A percentile compares a stretch with the other conserved stretches of the same genome.
These are phyloP conservation scores for Agaricus blazei DNA, from an alignment of 768 basidiomycete genomes.

Conservation along the genomic window DNA sequence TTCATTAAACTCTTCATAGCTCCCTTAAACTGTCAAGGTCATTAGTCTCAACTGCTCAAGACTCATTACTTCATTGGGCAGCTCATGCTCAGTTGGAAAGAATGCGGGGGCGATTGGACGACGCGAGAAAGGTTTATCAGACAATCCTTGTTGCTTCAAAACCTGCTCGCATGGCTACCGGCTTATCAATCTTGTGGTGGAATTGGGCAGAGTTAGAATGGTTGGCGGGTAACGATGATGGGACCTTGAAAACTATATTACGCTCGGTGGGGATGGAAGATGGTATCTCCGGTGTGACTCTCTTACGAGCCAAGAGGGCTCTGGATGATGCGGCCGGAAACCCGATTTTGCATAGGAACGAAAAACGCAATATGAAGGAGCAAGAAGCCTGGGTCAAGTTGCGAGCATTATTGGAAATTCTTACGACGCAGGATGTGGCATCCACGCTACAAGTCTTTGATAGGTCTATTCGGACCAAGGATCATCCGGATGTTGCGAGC, in stretches of 20 bases:
- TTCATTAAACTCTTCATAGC: conserved; percentile 28
- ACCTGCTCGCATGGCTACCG: conserved; percentile 26
- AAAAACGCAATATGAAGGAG: conserved; percentile 41
- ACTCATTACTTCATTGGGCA: conserved; percentile 65
- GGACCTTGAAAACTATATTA: conserved; percentile 49
- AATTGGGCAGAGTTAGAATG: conserved; percentile 86
- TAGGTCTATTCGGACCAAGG: conserved; percentile 17
- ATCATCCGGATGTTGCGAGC: conserved; percentile 23
- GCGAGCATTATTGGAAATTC: conserved; percentile 58
- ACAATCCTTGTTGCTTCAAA: conserved; percentile 52
- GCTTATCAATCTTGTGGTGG: conserved; percentile 60
- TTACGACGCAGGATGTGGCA: conserved; percentile 38
- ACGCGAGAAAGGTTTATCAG: conserved; percentile 76
- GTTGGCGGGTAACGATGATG: conserved; percentile 47
- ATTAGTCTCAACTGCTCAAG: conserved; percentile 49
- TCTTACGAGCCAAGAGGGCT: conserved; percentile 60
- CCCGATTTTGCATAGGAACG: conserved; percentile 22
- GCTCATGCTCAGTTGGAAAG: conserved; percentile 73
- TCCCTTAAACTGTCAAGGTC: conserved; percentile 65
- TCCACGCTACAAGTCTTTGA: conserved; percentile 40
- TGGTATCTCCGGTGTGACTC: conserved; percentile 39
- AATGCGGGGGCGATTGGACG: conserved; percentile 55
- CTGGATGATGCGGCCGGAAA: conserved; percentile 43
- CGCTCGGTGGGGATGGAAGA: conserved; percentile 51
- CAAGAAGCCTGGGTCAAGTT: conserved; percentile 63